These are phyloP conservation scores for Micractinium sp. DNA, from an alignment of 139 green algal species.

Conservation along the genomic window DNA sequence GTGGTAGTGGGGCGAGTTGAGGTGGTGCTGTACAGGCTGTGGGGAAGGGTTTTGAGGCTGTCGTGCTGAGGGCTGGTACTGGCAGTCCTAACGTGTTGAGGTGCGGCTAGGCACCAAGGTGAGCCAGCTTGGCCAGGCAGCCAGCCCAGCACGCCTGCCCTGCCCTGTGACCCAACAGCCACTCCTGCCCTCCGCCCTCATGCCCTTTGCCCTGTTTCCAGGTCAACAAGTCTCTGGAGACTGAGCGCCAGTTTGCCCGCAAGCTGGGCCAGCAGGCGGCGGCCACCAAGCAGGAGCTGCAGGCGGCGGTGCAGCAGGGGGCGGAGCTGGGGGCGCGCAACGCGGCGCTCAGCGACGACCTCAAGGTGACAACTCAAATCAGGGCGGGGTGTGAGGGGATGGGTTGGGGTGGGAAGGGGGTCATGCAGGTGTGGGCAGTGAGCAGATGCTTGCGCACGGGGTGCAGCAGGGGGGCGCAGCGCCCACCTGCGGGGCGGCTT, in stretches of 20 bases:
- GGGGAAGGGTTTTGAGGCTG: no score
- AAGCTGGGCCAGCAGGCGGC: conserved; percentile 33
- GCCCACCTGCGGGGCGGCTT: no score
- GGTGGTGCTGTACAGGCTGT: no score
- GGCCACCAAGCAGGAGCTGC: conserved; percentile 17
- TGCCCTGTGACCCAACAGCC: no score
- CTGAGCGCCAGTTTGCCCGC: conserved; percentile 26
- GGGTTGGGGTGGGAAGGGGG: neutral
- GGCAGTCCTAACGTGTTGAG: no score
- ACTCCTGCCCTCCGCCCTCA: neutral
- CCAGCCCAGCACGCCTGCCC: no score
- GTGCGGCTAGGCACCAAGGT: no score
- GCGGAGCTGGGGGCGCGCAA: conserved; percentile 14
- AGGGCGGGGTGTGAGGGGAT: neutral
- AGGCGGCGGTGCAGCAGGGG: neutral
- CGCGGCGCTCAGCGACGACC: conserved; percentile 20
- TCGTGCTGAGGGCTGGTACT: no score
- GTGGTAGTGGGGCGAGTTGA: no score
- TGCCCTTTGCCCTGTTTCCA: neutral
- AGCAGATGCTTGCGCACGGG: no score
- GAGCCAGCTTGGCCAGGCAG: no score
- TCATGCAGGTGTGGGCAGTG: neutral
- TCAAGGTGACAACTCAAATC: conserved; percentile 1
- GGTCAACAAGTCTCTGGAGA: conserved; percentile 20
- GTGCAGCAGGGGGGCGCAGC: no score